Conservation (phyloP, 2,329 filamentous ascomycete species). For the Penicillium sp. region DNA sequence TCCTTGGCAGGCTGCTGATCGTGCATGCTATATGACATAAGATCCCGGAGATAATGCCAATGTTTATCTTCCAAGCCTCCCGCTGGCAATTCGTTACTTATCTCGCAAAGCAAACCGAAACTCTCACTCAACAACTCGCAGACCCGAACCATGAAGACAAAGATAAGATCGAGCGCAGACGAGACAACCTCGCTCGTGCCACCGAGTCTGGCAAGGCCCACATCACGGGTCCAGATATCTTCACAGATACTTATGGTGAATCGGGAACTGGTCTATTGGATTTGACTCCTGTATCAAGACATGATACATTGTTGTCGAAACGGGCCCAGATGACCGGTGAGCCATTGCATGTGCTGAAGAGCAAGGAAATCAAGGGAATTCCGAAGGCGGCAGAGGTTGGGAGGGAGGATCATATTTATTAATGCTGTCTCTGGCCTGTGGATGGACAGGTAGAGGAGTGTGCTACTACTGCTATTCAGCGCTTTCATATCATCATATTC, state of each 20-base stretch:
- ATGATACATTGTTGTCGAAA: constrained; percentile 34
- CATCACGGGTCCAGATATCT: constrained; percentile 81
- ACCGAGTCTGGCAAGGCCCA: constrained; percentile 79
- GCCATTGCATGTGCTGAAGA: constrained; percentile 32
- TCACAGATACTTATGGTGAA: constrained; percentile 69
- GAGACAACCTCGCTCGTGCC: constrained; percentile 74
- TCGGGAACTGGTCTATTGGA: constrained; percentile 35
- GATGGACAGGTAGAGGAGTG: background rate
- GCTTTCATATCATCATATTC: background rate
- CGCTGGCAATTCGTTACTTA: constrained; percentile 75
- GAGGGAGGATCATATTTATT: constrained; percentile 47
- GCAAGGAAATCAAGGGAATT: constrained; percentile 66
- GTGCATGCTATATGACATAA: constrained; percentile 43
- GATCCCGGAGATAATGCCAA: constrained; percentile 84
- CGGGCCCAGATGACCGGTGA: constrained; percentile 30
- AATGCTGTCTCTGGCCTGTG: constrained; percentile 14
- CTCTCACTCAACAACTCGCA: constrained; percentile 54
- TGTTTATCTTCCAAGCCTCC: constrained; percentile 89
- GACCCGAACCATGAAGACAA: constrained; percentile 51
- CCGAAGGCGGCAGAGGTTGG: constrained; percentile 56
- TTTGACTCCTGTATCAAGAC: constrained; percentile 37
- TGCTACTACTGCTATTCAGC: background rate
- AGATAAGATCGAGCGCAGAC: constrained; percentile 55
- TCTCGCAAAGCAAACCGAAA: constrained; percentile 69
- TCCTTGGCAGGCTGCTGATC: background rate